These are phyloP conservation scores for Angomonas deanei DNA, from an alignment of 208 protist genomes.

Conservation along the genomic window DNA sequence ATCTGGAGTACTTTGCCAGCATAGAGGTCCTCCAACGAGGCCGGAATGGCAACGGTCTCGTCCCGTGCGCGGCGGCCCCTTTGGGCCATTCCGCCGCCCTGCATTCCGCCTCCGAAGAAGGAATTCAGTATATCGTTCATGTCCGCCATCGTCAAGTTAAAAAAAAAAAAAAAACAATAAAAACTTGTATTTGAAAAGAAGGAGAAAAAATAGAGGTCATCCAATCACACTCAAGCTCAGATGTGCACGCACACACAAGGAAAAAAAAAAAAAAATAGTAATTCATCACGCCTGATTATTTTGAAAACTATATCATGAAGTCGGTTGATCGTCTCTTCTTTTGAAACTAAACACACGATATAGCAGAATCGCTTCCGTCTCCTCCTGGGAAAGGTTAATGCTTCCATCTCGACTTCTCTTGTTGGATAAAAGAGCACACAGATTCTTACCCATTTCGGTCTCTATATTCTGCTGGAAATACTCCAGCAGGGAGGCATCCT, in stretches of 20 bases:
- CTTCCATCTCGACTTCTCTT: not conserved
- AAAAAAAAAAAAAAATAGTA: constrained; percentile 2
- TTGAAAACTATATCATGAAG: not conserved
- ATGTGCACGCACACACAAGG: too few species aligned
- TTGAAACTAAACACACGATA: not conserved
- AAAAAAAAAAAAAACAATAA: not conserved
- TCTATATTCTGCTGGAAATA: not conserved
- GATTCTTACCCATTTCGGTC: not conserved
- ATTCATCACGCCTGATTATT: not conserved
- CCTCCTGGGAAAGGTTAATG: not conserved
- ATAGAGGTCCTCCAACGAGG: constrained; percentile 73
- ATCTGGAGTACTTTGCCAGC: constrained; percentile 61
- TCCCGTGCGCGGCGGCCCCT: constrained; percentile 14
- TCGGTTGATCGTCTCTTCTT: not conserved
- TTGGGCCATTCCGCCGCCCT: not conserved
- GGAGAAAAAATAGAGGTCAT: not conserved
- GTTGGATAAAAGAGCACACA: too few species aligned
- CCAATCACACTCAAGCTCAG: too few species aligned
- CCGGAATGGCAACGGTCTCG: constrained; percentile 19
- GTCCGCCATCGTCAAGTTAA: constrained; percentile 6
- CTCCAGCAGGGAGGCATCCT: not conserved
- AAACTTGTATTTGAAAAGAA: not conserved
- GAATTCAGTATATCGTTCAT: constrained; percentile 40
- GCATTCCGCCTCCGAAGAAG: constrained; percentile 45
- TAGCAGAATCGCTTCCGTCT: too few species aligned